Conservation (phyloP, 1,284 basidiomycete species). For the Sporisorium sorghi region DNA sequence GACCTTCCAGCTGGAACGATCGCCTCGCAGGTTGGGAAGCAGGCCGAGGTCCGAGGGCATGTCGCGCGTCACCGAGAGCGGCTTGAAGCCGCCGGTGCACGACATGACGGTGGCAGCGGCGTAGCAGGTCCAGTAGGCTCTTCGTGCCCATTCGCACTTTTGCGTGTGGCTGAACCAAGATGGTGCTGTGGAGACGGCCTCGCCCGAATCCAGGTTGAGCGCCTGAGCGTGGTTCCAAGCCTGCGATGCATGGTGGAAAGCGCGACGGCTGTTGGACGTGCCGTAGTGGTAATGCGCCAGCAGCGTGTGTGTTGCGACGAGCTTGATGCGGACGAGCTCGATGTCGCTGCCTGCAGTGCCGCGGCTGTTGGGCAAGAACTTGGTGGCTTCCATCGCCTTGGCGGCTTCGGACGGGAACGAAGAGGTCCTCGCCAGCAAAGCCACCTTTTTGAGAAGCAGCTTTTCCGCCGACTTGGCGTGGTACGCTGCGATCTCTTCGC, state of each 20-base stretch:
- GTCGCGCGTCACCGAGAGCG: constrained; percentile 44
- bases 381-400: constrained; percentile 33
- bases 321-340: constrained; percentile 59
- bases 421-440: constrained; percentile 30
- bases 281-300: constrained; percentile 62
- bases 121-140: constrained; percentile 58
- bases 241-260: constrained; percentile 55
- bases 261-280: constrained; percentile 42
- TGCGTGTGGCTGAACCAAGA: constrained; percentile 56
- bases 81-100: constrained; percentile 59
- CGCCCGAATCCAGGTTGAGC: constrained; percentile 42
- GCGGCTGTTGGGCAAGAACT: constrained; percentile 25
- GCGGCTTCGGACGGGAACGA: constrained; percentile 37
- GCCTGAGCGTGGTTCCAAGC: constrained; percentile 59
- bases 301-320: constrained; percentile 57
- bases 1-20: constrained; percentile 57
- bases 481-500: constrained; percentile 56
- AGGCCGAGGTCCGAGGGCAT: constrained; percentile 52
- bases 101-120: constrained; percentile 59
- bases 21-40: constrained; percentile 47
- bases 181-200: constrained; percentile 17
- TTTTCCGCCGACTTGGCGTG: constrained; percentile 59
- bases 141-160: constrained; percentile 60
- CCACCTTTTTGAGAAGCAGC: constrained; percentile 50
- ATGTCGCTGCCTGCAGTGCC: constrained; percentile 37